These are phyloP conservation scores for Sugiyamaella grinbergsii DNA, from an alignment of 1,139 yeast species.

Conservation along the genomic window DNA sequence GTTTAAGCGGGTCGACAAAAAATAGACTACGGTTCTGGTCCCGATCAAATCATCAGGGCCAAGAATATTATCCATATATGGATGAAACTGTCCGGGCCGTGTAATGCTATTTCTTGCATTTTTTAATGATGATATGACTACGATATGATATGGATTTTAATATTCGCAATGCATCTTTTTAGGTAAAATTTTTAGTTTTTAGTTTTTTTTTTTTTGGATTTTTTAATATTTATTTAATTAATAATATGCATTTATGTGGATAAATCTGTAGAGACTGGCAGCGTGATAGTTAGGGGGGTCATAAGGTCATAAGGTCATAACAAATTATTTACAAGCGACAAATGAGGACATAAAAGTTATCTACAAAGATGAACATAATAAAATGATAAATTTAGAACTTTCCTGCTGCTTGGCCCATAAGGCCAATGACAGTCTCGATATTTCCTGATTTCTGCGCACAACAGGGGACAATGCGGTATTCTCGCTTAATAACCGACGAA, in stretches of 20 bases:
- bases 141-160: not conserved
- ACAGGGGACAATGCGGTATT: slow-evolving; percentile 80
- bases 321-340: slow-evolving; percentile 8
- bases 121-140: slow-evolving; percentile 14
- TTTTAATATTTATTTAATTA: slow-evolving; percentile 4
- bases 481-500: slow-evolving; percentile 25
- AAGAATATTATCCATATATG: slow-evolving; percentile 15
- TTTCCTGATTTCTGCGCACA: slow-evolving; percentile 78
- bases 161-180: too few relatives aligned
- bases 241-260: too few relatives aligned
- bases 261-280: too few relatives aligned
- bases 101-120: slow-evolving; percentile 4
- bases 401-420: slow-evolving; percentile 73
- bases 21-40: slow-evolving; percentile 20
- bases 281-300: too few relatives aligned
- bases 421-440: slow-evolving; percentile 63
- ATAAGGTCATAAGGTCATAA: too few relatives aligned
- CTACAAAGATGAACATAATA: too few relatives aligned
- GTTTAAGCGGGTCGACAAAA: slow-evolving; percentile 9
- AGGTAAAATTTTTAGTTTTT: too few relatives aligned
- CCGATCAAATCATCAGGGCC: slow-evolving; percentile 11
- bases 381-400: slow-evolving; percentile 7
- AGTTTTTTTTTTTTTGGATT: not conserved
- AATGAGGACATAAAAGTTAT: too few relatives aligned
- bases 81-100: slow-evolving; percentile 13